These are phyloP conservation scores for Sphagnum fallax DNA, from an alignment of 228 moss, liverwort and hornwort species.

Conservation along the genomic window DNA sequence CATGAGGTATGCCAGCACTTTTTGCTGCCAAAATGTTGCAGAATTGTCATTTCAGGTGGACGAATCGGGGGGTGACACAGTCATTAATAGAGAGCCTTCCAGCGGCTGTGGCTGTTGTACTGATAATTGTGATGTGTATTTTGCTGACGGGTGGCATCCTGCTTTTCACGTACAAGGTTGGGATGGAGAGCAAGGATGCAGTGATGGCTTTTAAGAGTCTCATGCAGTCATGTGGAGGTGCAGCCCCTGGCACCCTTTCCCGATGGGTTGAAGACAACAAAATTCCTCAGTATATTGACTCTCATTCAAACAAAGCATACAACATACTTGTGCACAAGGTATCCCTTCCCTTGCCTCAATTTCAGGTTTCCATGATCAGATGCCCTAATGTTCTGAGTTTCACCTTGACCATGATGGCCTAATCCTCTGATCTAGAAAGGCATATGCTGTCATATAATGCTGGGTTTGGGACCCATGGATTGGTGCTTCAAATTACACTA, in stretches of 20 bases:
- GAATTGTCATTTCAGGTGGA: slow-evolving; percentile 26
- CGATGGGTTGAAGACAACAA: slow-evolving; percentile 83
- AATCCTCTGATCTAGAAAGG: too few species aligned
- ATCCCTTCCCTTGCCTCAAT: neutral
- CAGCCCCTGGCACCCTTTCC: slow-evolving; percentile 61
- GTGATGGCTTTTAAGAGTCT: slow-evolving; percentile 62
- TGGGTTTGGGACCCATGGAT: too few species aligned
- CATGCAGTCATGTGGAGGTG: slow-evolving; percentile 56
- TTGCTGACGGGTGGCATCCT: slow-evolving; percentile 59
- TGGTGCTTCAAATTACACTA: too few species aligned
- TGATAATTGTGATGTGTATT: slow-evolving; percentile 63
- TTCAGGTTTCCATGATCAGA: neutral
- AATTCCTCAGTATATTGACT: slow-evolving; percentile 67
- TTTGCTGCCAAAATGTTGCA: neutral
- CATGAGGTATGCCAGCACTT: too few species aligned
- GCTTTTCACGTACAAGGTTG: slow-evolving; percentile 83
- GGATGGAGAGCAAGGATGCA: slow-evolving; percentile 79
- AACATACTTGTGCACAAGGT: slow-evolving; percentile 67
- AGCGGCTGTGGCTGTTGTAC: slow-evolving; percentile 60
- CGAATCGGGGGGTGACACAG: slow-evolving; percentile 51
- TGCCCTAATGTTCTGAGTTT: too few species aligned
- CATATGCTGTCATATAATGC: too few species aligned
- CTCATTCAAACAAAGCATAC: slow-evolving; percentile 71
- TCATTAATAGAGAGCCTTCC: slow-evolving; percentile 45
- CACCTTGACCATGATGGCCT: too few species aligned